Conservation (phyloP, 345 rosid genomes). For the Eucalyptus pumila region DNA sequence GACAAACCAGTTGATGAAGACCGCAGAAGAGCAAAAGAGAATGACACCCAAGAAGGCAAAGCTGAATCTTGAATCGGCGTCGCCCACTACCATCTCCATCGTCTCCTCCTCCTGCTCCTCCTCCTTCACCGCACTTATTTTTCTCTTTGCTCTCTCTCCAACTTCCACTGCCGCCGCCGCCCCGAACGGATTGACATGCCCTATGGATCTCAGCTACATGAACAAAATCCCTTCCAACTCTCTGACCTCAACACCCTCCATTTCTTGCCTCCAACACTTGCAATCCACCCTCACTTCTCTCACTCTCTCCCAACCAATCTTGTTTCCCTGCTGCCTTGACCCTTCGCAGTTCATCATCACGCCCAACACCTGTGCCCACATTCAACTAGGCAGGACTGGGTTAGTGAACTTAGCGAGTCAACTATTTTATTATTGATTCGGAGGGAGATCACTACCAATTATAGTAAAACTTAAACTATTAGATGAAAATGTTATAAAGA, state of each 20-base stretch:
- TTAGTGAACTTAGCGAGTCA: constrained; percentile 20
- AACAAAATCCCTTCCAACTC: constrained; percentile 67
- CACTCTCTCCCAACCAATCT: constrained; percentile 25
- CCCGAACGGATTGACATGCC: constrained; percentile 14
- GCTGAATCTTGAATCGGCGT: background rate
- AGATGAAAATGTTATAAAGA: too few species aligned
- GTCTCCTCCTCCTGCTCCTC: too few species aligned
- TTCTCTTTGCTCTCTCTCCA: background rate
- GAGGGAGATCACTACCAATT: background rate
- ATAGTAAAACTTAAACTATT: too few species aligned
- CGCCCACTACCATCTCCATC: background rate
- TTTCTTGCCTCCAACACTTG: constrained; percentile 47
- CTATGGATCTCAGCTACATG: constrained; percentile 51
- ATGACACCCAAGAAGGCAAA: background rate
- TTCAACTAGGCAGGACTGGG: constrained; percentile 52
- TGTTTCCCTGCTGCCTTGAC: constrained; percentile 35
- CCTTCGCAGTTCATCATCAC: constrained; percentile 39
- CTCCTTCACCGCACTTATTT: background rate
- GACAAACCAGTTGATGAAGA: too few species aligned
- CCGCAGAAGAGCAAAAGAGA: background rate
- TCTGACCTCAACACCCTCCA: constrained; percentile 37
- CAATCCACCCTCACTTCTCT: constrained; percentile 39
- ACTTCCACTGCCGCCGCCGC: background rate
- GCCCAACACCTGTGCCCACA: constrained; percentile 36
- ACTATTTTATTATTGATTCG: constrained; percentile 32